Evolutionary conservation across 345 rosid genomes (phyloP).

Genomic region (Dipteronia sinensis): DNA sequence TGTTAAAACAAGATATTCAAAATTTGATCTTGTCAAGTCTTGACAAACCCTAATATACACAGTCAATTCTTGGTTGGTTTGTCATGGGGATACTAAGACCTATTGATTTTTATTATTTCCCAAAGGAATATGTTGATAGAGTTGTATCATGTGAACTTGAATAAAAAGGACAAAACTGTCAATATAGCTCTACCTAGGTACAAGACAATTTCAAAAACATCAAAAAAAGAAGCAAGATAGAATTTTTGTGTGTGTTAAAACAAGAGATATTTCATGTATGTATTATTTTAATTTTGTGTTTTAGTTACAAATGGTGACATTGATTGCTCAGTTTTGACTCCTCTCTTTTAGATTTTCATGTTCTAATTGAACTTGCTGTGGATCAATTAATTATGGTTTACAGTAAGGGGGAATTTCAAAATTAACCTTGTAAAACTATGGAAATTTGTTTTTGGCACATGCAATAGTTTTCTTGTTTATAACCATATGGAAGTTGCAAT

Average conservation of each 20-base stretch:
- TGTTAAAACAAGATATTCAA: too few relatives aligned
- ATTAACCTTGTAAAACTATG: too few relatives aligned
- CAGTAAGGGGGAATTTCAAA: too few relatives aligned
- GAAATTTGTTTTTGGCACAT: too few relatives aligned
- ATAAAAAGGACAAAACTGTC: conserved; percentile 35
- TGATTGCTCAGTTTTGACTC: neutral
- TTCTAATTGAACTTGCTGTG: neutral
- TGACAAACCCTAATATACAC: neutral
- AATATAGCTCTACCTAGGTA: neutral
- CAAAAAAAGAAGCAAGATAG: neutral
- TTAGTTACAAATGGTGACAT: neutral
- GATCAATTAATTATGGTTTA: too few relatives aligned
- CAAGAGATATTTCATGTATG: neutral
- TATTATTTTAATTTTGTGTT: neutral
- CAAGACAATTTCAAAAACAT: neutral
- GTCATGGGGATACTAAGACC: conserved; percentile 12
- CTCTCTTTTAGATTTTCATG: neutral
- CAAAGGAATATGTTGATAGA: conserved; percentile 15
- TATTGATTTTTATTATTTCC: neutral
- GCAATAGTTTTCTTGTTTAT: too few relatives aligned
- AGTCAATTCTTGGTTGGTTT: conserved; percentile 14
- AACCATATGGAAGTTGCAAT: too few relatives aligned
- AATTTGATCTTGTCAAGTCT: neutral
- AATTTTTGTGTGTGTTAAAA: neutral
- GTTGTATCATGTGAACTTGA: conserved; percentile 3